Percentiles rank a stretch among this genome's conserved stretches.
phyloP scores from a whole-genome alignment of 805 yeast species.

The Hanseniaspora vineae region DNA sequence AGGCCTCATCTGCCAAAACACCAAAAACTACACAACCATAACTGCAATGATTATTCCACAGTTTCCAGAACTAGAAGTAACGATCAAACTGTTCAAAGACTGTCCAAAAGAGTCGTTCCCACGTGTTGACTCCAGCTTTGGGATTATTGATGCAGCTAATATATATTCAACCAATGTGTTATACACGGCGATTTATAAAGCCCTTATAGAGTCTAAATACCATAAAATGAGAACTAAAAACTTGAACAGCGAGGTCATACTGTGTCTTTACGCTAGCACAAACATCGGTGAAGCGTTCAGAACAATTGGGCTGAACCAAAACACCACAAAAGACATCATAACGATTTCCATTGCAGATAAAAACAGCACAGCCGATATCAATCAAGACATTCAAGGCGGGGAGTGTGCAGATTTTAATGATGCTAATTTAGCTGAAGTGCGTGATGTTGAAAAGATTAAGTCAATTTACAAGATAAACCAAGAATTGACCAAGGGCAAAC shows the following conservation, averaged over 20 bases:
- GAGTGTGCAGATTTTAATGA: slow-evolving; percentile 24
- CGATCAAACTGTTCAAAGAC: slow-evolving; percentile 31
- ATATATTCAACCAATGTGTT: slow-evolving; percentile 52
- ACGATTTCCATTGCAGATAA: slow-evolving; percentile 35
- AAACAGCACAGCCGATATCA: slow-evolving; percentile 7
- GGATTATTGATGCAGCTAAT: slow-evolving; percentile 49
- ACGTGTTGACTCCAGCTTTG: slow-evolving; percentile 23
- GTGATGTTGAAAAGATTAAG: slow-evolving; percentile 25
- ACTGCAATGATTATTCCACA: slow-evolving; percentile 30
- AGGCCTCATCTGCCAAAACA: neutral
- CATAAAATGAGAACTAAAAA: slow-evolving; percentile 47
- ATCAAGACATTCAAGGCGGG: slow-evolving; percentile 19
- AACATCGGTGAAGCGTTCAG: slow-evolving; percentile 57
- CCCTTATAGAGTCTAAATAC: slow-evolving; percentile 37
- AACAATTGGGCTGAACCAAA: slow-evolving; percentile 53
- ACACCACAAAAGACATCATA: slow-evolving; percentile 31
- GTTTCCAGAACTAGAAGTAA: slow-evolving; percentile 27
- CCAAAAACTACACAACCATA: neutral
- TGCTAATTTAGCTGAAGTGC: slow-evolving; percentile 17
- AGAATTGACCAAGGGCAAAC: neutral
- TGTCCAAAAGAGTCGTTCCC: slow-evolving; percentile 31
- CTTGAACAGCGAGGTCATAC: slow-evolving; percentile 59
- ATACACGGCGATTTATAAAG: slow-evolving; percentile 44
- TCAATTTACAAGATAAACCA: slow-evolving; percentile 13
- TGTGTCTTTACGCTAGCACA: slow-evolving; percentile 55